Percentiles rank a stretch among this genome's conserved stretches.
phyloP scores from a whole-genome alignment of 2,329 filamentous ascomycete species.

The Monosporascus sp. region DNA sequence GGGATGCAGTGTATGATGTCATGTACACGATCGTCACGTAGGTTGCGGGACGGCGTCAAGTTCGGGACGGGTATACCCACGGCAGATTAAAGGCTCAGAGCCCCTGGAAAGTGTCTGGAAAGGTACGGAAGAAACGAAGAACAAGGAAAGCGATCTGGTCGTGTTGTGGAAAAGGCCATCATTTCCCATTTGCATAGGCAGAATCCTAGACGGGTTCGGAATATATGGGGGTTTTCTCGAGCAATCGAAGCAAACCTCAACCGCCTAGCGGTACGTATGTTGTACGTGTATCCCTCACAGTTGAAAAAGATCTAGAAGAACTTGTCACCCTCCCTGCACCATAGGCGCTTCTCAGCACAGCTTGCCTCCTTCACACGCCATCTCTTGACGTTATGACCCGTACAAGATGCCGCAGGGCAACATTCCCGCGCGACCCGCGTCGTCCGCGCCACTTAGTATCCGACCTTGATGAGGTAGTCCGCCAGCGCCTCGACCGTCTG shows the following conservation, averaged over 20 bases:
- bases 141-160: conserved; percentile 3
- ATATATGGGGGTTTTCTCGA: conserved; percentile 7
- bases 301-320: conserved; percentile 4
- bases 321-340: neutral
- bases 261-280: conserved; percentile 1
- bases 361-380: neutral
- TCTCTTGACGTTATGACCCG: no score
- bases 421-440: neutral
- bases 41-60: conserved; percentile 7
- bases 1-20: conserved; percentile 12
- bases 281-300: neutral
- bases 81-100: conserved; percentile 9
- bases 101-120: conserved; percentile 8
- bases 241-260: conserved; percentile 10
- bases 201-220: conserved; percentile 23
- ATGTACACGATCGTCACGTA: conserved; percentile 13
- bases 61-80: conserved; percentile 14
- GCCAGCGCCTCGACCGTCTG: conserved; percentile 77
- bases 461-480: conserved; percentile 76
- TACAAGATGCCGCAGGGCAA: no score
- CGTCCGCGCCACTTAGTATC: conserved; percentile 56
- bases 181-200: conserved; percentile 27
- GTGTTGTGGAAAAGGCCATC: neutral
- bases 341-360: neutral
- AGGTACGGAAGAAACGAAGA: conserved; percentile 6